phyloP scores from a whole-genome alignment of 345 rosid species.

The Citrus cavaleriei region DNA sequence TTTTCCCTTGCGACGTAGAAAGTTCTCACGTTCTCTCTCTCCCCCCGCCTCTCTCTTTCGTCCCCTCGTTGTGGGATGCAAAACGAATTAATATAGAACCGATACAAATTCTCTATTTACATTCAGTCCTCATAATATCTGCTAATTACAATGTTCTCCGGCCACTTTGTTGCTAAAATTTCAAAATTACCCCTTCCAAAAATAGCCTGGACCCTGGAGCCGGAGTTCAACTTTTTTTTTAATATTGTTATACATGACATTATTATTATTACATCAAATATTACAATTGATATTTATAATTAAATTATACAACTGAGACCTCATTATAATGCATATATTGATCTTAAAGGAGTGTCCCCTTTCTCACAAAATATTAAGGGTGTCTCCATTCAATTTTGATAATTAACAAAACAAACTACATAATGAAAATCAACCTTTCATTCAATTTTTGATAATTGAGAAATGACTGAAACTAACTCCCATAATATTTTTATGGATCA shows the following conservation, averaged over 20 bases:
- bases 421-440: no score
- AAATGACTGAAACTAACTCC: rapidly evolving
- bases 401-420: no score
- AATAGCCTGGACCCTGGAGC: neutral
- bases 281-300: no score
- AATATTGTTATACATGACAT: no score
- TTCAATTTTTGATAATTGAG: no score
- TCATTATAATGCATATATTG: rapidly evolving
- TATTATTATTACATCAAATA: no score
- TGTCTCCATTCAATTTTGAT: no score
- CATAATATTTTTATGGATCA: no score
- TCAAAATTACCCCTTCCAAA: neutral
- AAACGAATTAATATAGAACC: neutral
- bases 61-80: neutral
- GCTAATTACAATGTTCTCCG: neutral
- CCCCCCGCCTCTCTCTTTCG: neutral
- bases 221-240: neutral
- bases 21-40: conserved; percentile 6
- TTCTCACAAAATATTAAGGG: no score
- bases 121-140: neutral
- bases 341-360: rapidly evolving
- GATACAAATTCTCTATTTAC: neutral
- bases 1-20: neutral
- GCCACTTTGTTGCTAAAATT: neutral
- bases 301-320: no score